These are phyloP conservation scores for Pelargonium australe DNA, from an alignment of 441 rosid species.

Conservation along the genomic window DNA sequence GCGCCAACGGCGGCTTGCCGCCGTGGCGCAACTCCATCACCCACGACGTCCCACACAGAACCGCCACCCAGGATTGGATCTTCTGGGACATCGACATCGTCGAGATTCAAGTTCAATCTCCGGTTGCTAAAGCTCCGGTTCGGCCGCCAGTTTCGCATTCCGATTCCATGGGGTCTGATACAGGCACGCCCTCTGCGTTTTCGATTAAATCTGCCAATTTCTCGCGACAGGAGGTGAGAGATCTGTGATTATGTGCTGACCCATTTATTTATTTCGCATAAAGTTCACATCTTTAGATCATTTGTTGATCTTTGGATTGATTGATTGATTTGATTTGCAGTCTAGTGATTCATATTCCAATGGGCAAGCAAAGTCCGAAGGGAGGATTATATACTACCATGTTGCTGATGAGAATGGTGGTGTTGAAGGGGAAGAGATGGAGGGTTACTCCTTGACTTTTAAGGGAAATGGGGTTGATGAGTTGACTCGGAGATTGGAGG, in stretches of 20 bases:
- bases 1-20: slow-evolving; percentile 84
- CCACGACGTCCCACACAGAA: slow-evolving; percentile 72
- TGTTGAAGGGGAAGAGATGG: slow-evolving; percentile 51
- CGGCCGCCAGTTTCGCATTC: slow-evolving; percentile 30
- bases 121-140: slow-evolving; percentile 14
- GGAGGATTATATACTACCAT: slow-evolving; percentile 69
- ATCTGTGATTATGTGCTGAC: neutral
- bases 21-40: slow-evolving; percentile 93
- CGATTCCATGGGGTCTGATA: slow-evolving; percentile 34
- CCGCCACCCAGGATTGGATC: slow-evolving; percentile 69
- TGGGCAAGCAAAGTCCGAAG: slow-evolving; percentile 62
- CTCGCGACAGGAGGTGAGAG: slow-evolving; percentile 55
- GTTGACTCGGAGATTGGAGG: slow-evolving; percentile 53
- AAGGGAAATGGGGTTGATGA: slow-evolving; percentile 73
- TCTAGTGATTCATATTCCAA: slow-evolving; percentile 44
- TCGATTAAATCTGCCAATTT: slow-evolving; percentile 36
- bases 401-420: slow-evolving; percentile 62
- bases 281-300: slow-evolving; percentile 21
- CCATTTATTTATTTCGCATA: slow-evolving; percentile 22
- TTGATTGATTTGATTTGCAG: slow-evolving; percentile 29
- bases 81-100: slow-evolving; percentile 73
- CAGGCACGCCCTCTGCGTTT: slow-evolving; percentile 25
- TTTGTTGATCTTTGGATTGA: neutral
- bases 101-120: slow-evolving; percentile 46
- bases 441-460: slow-evolving; percentile 51